phyloP scores from a whole-genome alignment of 768 basidiomycete genomes.

The Suillus brevipes region DNA sequence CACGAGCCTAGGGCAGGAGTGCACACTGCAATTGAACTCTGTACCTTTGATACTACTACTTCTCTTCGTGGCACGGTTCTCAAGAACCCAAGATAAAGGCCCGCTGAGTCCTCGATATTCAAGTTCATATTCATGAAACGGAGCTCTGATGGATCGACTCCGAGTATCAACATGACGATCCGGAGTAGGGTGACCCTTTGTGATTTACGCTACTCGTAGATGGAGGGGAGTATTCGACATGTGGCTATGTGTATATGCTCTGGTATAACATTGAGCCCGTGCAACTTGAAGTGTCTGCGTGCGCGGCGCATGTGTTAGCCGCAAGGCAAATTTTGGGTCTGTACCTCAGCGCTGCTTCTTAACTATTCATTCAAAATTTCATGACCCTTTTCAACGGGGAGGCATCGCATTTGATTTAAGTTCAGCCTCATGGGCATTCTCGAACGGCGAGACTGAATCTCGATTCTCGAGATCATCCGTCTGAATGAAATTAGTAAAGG shows the following conservation, averaged over 20 bases:
- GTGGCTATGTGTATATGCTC: not conserved
- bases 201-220: conserved; percentile 1
- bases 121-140: conserved; percentile 5
- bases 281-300: not conserved
- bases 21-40: not conserved
- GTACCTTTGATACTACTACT: conserved; percentile 21
- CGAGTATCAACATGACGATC: conserved; percentile 9
- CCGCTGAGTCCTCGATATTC: conserved; percentile 28
- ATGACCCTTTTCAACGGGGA: conserved; percentile 24
- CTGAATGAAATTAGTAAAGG: conserved; percentile 33
- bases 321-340: conserved; percentile 6
- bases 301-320: conserved; percentile 7
- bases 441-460: conserved; percentile 22
- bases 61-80: conserved; percentile 13
- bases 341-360: conserved; percentile 10
- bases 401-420: conserved; percentile 33
- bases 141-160: conserved; percentile 7
- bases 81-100: conserved; percentile 31
- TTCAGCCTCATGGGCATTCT: conserved; percentile 18
- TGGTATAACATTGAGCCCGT: conserved; percentile 5
- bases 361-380: conserved; percentile 23
- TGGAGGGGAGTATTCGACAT: not conserved
- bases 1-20: too few relatives aligned
- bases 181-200: conserved; percentile 1
- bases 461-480: conserved; percentile 14